These are phyloP conservation scores for Coleophoma eucalyptorum DNA, from an alignment of 2,329 filamentous ascomycete species.

Conservation along the genomic window DNA sequence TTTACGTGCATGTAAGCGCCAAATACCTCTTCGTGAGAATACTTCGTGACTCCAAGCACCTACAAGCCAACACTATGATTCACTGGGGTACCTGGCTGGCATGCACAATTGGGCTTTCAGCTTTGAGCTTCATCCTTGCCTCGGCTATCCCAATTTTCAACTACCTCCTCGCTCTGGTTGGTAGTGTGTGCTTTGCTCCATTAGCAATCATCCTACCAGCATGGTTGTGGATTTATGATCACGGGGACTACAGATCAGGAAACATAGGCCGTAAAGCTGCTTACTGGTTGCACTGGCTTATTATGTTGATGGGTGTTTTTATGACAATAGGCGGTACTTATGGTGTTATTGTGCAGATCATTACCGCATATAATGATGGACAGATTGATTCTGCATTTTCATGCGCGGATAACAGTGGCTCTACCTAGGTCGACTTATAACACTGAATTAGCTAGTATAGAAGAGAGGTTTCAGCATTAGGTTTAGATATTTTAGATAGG, in stretches of 20 bases:
- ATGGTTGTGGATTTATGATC: conserved; percentile 47
- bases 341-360: conserved; percentile 43
- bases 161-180: conserved; percentile 44
- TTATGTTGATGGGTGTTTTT: conserved; percentile 31
- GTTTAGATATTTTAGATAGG: no score
- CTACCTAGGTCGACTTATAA: neutral
- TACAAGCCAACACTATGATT: conserved; percentile 44
- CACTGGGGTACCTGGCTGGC: conserved; percentile 50
- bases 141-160: conserved; percentile 53
- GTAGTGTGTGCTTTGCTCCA: conserved; percentile 46
- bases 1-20: conserved; percentile 42
- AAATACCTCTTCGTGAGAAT: conserved; percentile 55
- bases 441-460: no score
- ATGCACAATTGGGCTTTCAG: conserved; percentile 36
- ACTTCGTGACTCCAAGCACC: conserved; percentile 43
- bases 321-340: conserved; percentile 35
- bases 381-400: conserved; percentile 31
- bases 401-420: conserved; percentile 35
- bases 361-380: conserved; percentile 38
- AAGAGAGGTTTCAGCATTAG: no score
- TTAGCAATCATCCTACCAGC: conserved; percentile 43
- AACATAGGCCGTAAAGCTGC: conserved; percentile 17
- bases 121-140: conserved; percentile 45
- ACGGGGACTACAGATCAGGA: conserved; percentile 35
- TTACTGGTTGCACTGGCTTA: conserved; percentile 27